A percentile compares a stretch with the other conserved stretches of the same genome.
Conservation (phyloP, 2,329 filamentous ascomycete species). For the Exophiala sp. region DNA sequence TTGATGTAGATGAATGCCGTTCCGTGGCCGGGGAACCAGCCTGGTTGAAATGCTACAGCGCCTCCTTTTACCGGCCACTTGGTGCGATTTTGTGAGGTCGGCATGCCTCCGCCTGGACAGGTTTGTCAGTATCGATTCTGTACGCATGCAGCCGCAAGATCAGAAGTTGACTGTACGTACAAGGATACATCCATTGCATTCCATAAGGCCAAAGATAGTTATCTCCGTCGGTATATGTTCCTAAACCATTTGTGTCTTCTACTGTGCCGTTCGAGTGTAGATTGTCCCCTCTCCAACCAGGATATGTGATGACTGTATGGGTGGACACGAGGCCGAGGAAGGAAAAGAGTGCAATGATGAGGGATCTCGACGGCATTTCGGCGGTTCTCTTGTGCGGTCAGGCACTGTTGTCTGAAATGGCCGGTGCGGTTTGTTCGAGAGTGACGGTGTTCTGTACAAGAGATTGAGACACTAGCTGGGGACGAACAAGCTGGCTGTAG, state of each 20-base stretch:
- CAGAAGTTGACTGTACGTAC: constrained; percentile 50
- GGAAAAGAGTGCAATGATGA: constrained; percentile 29
- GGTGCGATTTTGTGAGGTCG: constrained; percentile 71
- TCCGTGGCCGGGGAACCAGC: constrained; percentile 88
- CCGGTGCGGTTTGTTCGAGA: not conserved
- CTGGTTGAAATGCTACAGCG: constrained; percentile 83
- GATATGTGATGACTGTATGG: constrained; percentile 79
- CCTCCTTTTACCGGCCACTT: constrained; percentile 86
- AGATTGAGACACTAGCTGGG: constrained; percentile 6
- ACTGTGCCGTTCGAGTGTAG: constrained; percentile 66
- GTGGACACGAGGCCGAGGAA: constrained; percentile 39
- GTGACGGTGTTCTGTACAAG: constrained; percentile 20
- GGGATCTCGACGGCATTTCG: constrained; percentile 20
- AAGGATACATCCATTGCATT: constrained; percentile 95
- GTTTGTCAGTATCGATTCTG: constrained; percentile 1
- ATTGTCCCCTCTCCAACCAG: constrained; percentile 81
- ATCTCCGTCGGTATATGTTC: constrained; percentile 41
- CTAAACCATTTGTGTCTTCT: constrained; percentile 43
- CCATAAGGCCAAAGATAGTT: constrained; percentile 65
- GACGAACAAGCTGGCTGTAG: not conserved
- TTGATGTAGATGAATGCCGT: constrained; percentile 85
- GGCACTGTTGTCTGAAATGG: not conserved
- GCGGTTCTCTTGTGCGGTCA: not conserved
- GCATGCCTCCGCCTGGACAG: constrained; percentile 71
- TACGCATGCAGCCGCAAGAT: constrained; percentile 5